Percentiles rank a stretch among this genome's conserved stretches.
Evolutionary conservation across 495 filamentous ascomycete species (phyloP).

Genomic region (Talaromyces stipitatus): DNA sequence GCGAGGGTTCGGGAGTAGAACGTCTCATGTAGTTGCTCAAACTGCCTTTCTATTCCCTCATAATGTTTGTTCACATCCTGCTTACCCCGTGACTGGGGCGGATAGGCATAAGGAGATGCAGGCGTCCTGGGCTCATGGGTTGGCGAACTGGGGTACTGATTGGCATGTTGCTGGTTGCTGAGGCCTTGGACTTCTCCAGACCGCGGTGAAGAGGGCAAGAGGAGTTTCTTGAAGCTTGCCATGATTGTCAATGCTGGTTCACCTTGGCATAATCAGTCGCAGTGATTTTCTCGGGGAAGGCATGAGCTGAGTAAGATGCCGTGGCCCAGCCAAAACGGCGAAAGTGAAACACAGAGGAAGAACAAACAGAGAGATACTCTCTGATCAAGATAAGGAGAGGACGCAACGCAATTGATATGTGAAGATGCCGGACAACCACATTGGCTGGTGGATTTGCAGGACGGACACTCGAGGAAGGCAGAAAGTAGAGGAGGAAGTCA

Average conservation of each 20-base stretch:
- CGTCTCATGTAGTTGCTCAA: conserved; percentile 31
- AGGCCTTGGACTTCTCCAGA: background rate
- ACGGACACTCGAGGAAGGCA: background rate
- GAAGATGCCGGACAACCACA: too few species aligned
- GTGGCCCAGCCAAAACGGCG: background rate
- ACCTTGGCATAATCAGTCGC: conserved; percentile 3
- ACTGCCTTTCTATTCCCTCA: conserved; percentile 33
- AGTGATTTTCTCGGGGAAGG: conserved; percentile 8
- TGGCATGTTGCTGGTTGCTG: conserved; percentile 1
- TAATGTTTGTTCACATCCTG: conserved; percentile 24
- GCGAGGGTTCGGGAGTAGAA: conserved; percentile 22
- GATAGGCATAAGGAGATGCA: background rate
- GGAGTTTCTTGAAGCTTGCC: conserved; percentile 8
- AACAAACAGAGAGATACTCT: background rate
- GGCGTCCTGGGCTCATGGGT: background rate
- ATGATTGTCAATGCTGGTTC: conserved; percentile 9
- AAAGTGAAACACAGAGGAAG: background rate
- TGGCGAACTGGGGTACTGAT: background rate
- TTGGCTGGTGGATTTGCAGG: background rate
- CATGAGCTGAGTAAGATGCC: conserved; percentile 1
- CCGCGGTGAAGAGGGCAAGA: conserved; percentile 6
- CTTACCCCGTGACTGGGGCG: conserved; percentile 9
- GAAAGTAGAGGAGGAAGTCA: background rate
- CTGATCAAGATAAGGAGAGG: background rate
- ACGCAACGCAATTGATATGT: background rate